Percentiles rank a stretch among this genome's conserved stretches.
Evolutionary conservation across 345 rosid genomes (phyloP).

Genomic region (Aquilaria malaccensis): DNA sequence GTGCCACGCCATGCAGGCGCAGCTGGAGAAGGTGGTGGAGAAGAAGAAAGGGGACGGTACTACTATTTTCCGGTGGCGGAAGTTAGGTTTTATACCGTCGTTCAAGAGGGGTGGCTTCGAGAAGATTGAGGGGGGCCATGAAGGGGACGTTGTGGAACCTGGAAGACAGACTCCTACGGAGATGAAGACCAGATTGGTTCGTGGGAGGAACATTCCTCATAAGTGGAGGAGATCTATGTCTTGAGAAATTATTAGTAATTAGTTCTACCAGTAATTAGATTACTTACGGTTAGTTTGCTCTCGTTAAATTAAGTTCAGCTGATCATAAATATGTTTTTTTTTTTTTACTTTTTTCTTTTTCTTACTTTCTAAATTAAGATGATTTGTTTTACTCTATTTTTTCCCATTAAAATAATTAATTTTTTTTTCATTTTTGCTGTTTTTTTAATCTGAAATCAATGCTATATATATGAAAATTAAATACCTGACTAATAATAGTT

Average conservation of each 20-base stretch:
- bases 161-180: constrained; percentile 48
- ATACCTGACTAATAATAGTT: no score
- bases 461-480: no score
- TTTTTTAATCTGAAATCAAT: no score
- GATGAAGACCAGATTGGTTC: constrained; percentile 49
- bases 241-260: constrained; percentile 10
- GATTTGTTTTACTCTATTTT: no score
- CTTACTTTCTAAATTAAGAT: no score
- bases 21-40: constrained; percentile 57
- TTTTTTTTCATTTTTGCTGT: no score
- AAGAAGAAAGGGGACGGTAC: constrained; percentile 42
- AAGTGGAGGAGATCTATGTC: constrained; percentile 65
- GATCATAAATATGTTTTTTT: no score
- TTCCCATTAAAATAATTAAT: no score
- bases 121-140: constrained; percentile 28
- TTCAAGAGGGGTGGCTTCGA: constrained; percentile 28
- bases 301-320: no score
- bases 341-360: no score
- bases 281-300: no score
- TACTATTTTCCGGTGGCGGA: constrained; percentile 64
- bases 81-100: constrained; percentile 43
- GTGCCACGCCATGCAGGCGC: constrained; percentile 43
- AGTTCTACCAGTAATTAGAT: not conserved
- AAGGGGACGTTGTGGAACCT: constrained; percentile 27
- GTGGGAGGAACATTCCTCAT: constrained; percentile 40